These are phyloP conservation scores for Oryza longistaminata DNA, from an alignment of 176 grass and related monocot species.

Conservation along the genomic window DNA sequence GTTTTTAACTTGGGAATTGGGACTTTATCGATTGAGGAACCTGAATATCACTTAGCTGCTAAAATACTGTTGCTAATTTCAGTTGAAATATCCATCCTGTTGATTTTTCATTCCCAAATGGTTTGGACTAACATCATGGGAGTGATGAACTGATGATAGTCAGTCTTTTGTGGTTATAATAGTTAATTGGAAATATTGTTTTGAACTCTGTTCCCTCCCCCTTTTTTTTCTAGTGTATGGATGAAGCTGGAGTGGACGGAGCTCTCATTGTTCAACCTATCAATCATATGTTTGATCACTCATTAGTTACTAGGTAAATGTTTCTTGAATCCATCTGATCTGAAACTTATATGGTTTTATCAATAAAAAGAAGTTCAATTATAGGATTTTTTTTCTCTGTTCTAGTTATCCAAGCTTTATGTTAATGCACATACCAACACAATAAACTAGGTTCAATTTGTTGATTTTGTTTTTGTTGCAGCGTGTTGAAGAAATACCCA, in stretches of 20 bases:
- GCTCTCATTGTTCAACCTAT: constrained; percentile 86
- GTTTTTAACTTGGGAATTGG: too few relatives aligned
- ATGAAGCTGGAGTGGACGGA: constrained; percentile 77
- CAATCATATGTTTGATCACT: constrained; percentile 94
- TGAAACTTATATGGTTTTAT: constrained; percentile 1
- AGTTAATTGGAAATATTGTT: not conserved
- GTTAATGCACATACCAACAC: not conserved
- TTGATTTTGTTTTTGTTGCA: constrained; percentile 32
- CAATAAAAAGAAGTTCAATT: not conserved
- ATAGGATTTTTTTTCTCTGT: not conserved
- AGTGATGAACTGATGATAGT: not conserved
- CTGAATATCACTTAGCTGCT: too few relatives aligned
- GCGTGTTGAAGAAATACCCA: constrained; percentile 83
- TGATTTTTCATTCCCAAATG: not conserved
- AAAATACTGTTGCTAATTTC: too few relatives aligned
- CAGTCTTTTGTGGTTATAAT: not conserved
- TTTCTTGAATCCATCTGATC: not conserved
- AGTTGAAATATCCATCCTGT: not conserved
- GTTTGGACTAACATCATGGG: not conserved
- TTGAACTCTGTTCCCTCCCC: not conserved
- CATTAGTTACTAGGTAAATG: constrained; percentile 69
- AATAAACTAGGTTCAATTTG: not conserved
- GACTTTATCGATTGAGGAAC: not conserved
- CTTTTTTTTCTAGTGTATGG: constrained; percentile 61
- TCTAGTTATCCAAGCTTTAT: not conserved